A percentile compares a stretch with the other conserved stretches of the same genome.
phyloP scores from a whole-genome alignment of 1,284 basidiomycete species.

The Fomitiporia mediterranea region DNA sequence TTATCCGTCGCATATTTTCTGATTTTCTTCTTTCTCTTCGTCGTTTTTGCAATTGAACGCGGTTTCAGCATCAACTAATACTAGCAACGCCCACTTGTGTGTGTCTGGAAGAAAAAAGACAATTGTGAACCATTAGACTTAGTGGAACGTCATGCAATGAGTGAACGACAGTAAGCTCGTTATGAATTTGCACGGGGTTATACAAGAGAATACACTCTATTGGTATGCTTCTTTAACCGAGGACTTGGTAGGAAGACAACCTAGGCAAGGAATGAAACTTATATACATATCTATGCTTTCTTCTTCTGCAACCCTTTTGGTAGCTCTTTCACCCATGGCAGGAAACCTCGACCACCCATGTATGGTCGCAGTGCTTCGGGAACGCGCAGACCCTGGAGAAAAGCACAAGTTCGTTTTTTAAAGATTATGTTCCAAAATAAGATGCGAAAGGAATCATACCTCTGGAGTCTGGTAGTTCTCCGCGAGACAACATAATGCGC shows the following conservation, averaged over 20 bases:
- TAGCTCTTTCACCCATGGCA: constrained; percentile 83
- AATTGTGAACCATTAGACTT: too few relatives aligned
- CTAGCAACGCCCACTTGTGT: too few relatives aligned
- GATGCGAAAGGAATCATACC: constrained; percentile 41
- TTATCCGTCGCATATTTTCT: constrained; percentile 21
- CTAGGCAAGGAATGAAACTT: neutral
- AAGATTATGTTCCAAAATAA: neutral
- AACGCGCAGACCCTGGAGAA: constrained; percentile 73
- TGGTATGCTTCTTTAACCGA: neutral
- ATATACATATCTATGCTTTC: constrained; percentile 32
- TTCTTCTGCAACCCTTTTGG: constrained; percentile 79
- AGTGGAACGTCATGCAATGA: neutral
- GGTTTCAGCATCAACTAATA: too few relatives aligned
- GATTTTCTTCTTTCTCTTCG: neutral
- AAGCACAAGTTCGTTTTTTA: too few relatives aligned
- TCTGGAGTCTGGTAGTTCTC: constrained; percentile 98
- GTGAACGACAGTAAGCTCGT: neutral
- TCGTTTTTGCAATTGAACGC: neutral
- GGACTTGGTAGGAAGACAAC: neutral
- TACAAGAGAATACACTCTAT: too few relatives aligned
- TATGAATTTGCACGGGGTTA: neutral
- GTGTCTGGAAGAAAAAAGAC: too few relatives aligned
- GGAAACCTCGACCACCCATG: constrained; percentile 93
- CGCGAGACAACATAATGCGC: constrained; percentile 95
- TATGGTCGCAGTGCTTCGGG: constrained; percentile 89